phyloP scores from a whole-genome alignment of 352 stramenopile genomes.

The Halophytophthora polymorphica region DNA sequence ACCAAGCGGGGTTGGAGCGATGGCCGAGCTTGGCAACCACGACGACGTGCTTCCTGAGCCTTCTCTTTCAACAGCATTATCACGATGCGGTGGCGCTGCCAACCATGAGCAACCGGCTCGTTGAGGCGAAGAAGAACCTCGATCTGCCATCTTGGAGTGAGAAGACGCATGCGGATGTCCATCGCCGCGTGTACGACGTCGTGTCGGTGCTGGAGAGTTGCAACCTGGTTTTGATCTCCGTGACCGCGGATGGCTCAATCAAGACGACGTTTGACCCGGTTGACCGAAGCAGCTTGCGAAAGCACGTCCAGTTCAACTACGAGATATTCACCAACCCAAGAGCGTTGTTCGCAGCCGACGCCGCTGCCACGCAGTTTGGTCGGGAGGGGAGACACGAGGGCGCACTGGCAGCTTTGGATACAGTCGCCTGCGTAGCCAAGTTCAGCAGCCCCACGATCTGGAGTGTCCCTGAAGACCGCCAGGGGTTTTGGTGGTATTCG shows the following conservation, averaged over 20 bases:
- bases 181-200: constrained; percentile 67
- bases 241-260: constrained; percentile 13
- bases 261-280: constrained; percentile 7
- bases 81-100: constrained; percentile 24
- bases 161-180: constrained; percentile 33
- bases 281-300: constrained; percentile 31
- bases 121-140: constrained; percentile 40
- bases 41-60: constrained; percentile 47
- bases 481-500: constrained; percentile 2
- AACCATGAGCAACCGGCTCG: constrained; percentile 38
- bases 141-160: constrained; percentile 14
- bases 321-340: constrained; percentile 40
- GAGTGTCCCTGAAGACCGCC: constrained; percentile 1
- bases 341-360: constrained; percentile 22
- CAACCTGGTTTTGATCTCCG: constrained; percentile 39
- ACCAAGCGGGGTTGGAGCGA: constrained; percentile 33
- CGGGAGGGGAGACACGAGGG: constrained; percentile 2
- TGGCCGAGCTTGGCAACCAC: constrained; percentile 61
- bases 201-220: constrained; percentile 57
- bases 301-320: constrained; percentile 57
- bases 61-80: constrained; percentile 48
- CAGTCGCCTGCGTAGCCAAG: neutral
- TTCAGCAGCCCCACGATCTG: constrained; percentile 2
- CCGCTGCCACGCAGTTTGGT: constrained; percentile 2
- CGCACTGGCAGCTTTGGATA: neutral